Evolutionary conservation across 768 basidiomycete genomes (phyloP).

Genomic region (Pleurotus tuber-regium): DNA sequence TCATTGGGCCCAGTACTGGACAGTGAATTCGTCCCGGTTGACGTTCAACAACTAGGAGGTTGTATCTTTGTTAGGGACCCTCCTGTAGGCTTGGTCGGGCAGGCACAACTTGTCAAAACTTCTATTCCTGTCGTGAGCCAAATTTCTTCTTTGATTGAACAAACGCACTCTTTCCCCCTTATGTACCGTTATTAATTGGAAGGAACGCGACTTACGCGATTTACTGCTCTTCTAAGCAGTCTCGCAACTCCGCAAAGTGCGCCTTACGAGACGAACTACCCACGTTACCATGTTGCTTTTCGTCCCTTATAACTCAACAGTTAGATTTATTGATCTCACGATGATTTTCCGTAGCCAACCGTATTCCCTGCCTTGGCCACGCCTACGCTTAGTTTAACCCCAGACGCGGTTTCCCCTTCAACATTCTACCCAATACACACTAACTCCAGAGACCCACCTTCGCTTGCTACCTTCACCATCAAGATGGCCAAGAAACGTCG

Average conservation of each 20-base stretch:
- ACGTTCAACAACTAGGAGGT: neutral
- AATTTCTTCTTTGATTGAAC: neutral
- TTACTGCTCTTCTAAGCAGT: neutral
- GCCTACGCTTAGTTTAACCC: neutral
- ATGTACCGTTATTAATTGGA: neutral
- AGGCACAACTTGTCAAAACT: neutral
- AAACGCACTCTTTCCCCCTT: neutral
- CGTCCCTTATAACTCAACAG: neutral
- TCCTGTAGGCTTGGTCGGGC: neutral
- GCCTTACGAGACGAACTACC: conserved; percentile 9
- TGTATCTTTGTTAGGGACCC: conserved; percentile 7
- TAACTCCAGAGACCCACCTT: neutral
- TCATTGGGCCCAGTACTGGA: neutral
- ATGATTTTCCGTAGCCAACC: neutral
- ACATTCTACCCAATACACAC: neutral
- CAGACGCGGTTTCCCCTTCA: neutral
- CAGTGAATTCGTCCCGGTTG: neutral
- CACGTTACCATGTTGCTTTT: neutral
- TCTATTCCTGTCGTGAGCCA: conserved; percentile 1
- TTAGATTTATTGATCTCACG: neutral
- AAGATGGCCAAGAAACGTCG: conserved; percentile 48
- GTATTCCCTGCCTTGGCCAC: no score
- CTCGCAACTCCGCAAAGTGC: conserved; percentile 5
- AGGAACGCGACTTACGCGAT: conserved; percentile 5
- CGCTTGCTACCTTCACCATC: neutral